Percentiles rank a stretch among this genome's conserved stretches.
Evolutionary conservation across 2,329 filamentous ascomycete genomes (phyloP).

Genomic region (Eutypella sp.): DNA sequence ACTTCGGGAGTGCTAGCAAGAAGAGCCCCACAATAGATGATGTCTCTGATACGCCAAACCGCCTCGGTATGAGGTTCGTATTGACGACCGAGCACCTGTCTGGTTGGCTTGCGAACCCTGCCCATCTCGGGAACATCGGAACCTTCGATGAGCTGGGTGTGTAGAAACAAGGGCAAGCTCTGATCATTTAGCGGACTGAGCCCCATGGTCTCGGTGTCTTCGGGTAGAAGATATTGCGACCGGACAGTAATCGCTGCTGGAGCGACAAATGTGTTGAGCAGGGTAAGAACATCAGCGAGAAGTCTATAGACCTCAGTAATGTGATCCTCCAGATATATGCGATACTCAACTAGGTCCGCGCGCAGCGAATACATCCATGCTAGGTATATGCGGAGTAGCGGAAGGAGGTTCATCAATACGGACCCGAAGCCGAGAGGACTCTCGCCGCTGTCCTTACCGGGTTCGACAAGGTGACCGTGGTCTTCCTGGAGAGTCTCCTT

Average conservation of each 20-base stretch:
- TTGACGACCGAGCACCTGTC: conserved; percentile 26
- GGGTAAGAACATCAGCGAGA: conserved; percentile 41
- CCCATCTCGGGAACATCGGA: conserved; percentile 29
- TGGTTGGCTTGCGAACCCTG: conserved; percentile 33
- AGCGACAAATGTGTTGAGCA: conserved; percentile 41
- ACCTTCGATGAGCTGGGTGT: conserved; percentile 12
- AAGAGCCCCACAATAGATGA: conserved; percentile 44
- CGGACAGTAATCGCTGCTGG: conserved; percentile 29
- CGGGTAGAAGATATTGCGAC: conserved; percentile 45
- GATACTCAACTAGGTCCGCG: conserved; percentile 41
- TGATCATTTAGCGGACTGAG: conserved; percentile 22
- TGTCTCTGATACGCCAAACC: conserved; percentile 44
- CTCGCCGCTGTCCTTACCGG: conserved; percentile 13
- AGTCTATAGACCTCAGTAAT: conserved; percentile 42
- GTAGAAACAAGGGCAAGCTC: conserved; percentile 23
- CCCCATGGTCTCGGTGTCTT: conserved; percentile 36
- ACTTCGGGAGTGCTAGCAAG: conserved; percentile 36
- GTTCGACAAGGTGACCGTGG: conserved; percentile 18
- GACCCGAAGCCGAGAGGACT: conserved; percentile 29
- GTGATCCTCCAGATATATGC: conserved; percentile 39
- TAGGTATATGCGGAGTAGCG: conserved; percentile 48
- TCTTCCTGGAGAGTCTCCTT: conserved; percentile 61
- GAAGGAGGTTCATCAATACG: conserved; percentile 39
- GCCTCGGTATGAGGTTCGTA: conserved; percentile 31
- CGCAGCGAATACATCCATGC: conserved; percentile 48